Evolutionary conservation across 2,329 filamentous ascomycete species (phyloP), one percentile per base, ranked within the genome.

Genomic region (Trichoderma sp.): DNA sequence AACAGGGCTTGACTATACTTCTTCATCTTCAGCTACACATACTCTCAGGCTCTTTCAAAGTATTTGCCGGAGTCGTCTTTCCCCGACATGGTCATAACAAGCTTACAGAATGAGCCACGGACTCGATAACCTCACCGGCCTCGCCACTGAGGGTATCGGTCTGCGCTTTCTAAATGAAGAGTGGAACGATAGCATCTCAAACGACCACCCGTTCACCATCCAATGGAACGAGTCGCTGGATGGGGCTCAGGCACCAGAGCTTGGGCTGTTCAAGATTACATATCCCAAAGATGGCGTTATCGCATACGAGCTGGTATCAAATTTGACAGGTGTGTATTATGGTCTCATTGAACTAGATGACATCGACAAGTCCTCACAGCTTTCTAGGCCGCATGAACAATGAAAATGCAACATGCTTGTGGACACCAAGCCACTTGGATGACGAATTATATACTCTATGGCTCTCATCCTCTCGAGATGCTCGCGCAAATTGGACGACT

Each of bases 151-250:
- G n/a, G 76, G 75, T 57, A 75, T 79, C 53, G 77, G 78, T 56
- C 74, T 80, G 28, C 78, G 73, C 9, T 81, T 81, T 66, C 73
- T 78, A 26, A 81, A 81, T 70, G 75, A 78, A 36, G 75, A 78
- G 21, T 81, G 79, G 79, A 81, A 81, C 74, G 77, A 78, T 18
- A 81, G 76, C 71, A 80, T 81, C 12, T 75, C 77, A 32, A 80
- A 80, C 60, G 78, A 76, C n/a, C 72, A 76, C 34, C 71, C 72
- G 2, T 79, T 79, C 68, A 77, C 73, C 3, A 72, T 81, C 57
- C 70, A 71, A 32, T 81, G 80, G 79, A 80, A 81, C 73, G 74
- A 77, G 60, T 77, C 76, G 3, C 73, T 73, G 21, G 73, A 72
- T 21, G 64, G 47, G 12, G 12, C 58, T 34, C 64, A 4, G 70